Evolutionary conservation across 2,329 filamentous ascomycete genomes (phyloP), one percentile per base, ranked within the genome.

Genomic region (Colletotrichum aenigma): DNA sequence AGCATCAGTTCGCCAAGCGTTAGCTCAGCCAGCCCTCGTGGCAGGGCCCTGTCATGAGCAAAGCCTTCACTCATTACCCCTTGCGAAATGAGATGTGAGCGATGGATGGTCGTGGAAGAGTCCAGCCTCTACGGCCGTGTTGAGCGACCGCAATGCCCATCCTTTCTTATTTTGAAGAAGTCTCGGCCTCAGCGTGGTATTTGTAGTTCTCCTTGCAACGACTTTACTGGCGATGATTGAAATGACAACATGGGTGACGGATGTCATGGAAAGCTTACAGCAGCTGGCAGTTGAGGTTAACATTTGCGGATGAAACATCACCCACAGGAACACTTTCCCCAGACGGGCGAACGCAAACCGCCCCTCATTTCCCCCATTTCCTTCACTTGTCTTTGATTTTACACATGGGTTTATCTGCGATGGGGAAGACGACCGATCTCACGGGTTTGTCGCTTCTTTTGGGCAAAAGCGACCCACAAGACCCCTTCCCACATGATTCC

Each of bases 21-120:
- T 66, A 71, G 61, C 38, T 62, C 55, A 66, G 52, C 43, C 64
- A 62, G 70, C 21, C 70, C 74, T 68, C 73, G 69, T 72, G 72
- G 72, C 68, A 72, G 55, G 48, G 55, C 36, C 62, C 38, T 48
- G 36, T 18, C 18, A 10, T 61, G 32, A n/a, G 32, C 28, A 30
- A 21, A 12, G 36, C 21, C n/a, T 66, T 48, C 30, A 21, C 21
- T 52, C 43, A 52, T 52, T 2, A 21, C 10, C 36, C 24, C 62
- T 26, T 21, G 28, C 24, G 36, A 66, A 34, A 66, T 66, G 62
- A 66, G n/a, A 16, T 28, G 12, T 66, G 26, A 48, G 18, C 1
- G 38, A n/a, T n/a, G n/a, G n/a, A 55, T 52, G 43, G 43, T 2
- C 6, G 43, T 52, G 43, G n/a, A 16, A 26, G 13, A 16, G 7